Evolutionary conservation across 2,329 filamentous ascomycete genomes (phyloP).

Genomic region (Clonostachys sp.): DNA sequence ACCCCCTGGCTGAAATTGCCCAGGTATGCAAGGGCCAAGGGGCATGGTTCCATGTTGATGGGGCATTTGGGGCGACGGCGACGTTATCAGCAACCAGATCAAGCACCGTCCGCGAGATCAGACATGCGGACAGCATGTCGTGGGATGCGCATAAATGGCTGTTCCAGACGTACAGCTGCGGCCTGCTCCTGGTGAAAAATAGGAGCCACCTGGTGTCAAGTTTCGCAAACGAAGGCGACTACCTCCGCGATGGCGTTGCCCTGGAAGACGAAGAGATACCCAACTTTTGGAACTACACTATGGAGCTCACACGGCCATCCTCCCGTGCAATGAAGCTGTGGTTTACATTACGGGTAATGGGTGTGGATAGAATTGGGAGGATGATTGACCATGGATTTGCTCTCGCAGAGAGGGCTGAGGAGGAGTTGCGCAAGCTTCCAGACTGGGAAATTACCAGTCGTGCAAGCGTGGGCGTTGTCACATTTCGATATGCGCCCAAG

Average conservation of each 20-base stretch:
- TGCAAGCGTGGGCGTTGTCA: conserved; percentile 11
- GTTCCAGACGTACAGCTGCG: conserved; percentile 15
- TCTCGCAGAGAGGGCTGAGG: conserved; percentile 11
- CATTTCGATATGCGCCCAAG: conserved; percentile 9
- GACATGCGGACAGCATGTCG: conserved; percentile 12
- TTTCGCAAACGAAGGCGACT: conserved; percentile 14
- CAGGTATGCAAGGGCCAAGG: conserved; percentile 4
- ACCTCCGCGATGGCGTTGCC: conserved; percentile 13
- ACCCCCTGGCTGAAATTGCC: conserved; percentile 5
- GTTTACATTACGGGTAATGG: conserved; percentile 13
- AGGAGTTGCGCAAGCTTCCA: conserved; percentile 5
- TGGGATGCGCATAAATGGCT: conserved; percentile 20
- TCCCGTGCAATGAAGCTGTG: conserved; percentile 14
- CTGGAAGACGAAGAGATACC: conserved; percentile 13
- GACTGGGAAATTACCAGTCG: conserved; percentile 14
- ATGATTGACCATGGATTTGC: conserved; percentile 15
- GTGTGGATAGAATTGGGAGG: conserved; percentile 9
- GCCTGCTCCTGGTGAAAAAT: conserved; percentile 11
- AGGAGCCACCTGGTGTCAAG: conserved; percentile 9
- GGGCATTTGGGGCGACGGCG: conserved; percentile 14
- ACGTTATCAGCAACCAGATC: conserved; percentile 7
- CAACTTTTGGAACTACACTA: conserved; percentile 17
- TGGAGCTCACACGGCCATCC: conserved; percentile 14
- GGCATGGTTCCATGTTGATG: conserved; percentile 14
- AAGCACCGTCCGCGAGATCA: conserved; percentile 5